Percentiles rank a stretch among this genome's conserved stretches.
Evolutionary conservation across 2,329 filamentous ascomycete genomes (phyloP).

Genomic region (Neurospora sp.): DNA sequence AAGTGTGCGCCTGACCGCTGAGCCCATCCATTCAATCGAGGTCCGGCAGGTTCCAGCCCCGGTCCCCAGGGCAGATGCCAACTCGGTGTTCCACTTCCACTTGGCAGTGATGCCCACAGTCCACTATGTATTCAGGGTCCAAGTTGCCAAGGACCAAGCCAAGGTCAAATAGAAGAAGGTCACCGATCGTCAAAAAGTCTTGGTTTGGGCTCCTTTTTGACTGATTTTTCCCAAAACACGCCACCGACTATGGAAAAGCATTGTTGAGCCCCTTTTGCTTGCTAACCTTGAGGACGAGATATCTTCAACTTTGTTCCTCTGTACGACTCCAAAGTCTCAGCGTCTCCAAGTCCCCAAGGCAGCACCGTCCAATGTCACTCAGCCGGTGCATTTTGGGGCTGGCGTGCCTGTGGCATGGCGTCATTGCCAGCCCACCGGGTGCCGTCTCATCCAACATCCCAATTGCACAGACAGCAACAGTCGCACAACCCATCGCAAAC

Average conservation of each 20-base stretch:
- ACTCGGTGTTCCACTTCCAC: background rate
- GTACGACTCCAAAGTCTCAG: background rate
- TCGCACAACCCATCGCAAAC: slow-evolving; percentile 6
- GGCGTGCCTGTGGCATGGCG: slow-evolving; percentile 22
- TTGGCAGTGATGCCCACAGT: background rate
- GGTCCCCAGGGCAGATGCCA: background rate
- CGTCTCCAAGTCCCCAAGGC: background rate
- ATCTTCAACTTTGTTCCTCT: background rate
- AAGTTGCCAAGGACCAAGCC: background rate
- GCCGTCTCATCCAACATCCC: slow-evolving; percentile 3
- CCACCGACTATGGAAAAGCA: slow-evolving; percentile 6
- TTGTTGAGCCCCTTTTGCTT: slow-evolving; percentile 2
- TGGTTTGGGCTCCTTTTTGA: background rate
- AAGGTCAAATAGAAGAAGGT: background rate
- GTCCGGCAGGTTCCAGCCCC: background rate
- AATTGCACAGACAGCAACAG: slow-evolving; percentile 7
- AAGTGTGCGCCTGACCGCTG: background rate
- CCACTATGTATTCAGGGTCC: background rate
- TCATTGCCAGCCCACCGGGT: slow-evolving; percentile 19
- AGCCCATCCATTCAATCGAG: background rate
- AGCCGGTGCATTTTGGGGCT: slow-evolving; percentile 13
- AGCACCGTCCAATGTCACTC: slow-evolving; percentile 12
- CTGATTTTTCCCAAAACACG: background rate
- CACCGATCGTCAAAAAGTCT: background rate
- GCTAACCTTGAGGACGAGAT: background rate